Evolutionary conservation across 202 grass and related monocot species (phyloP).

Genomic region (Digitaria exilis): DNA sequence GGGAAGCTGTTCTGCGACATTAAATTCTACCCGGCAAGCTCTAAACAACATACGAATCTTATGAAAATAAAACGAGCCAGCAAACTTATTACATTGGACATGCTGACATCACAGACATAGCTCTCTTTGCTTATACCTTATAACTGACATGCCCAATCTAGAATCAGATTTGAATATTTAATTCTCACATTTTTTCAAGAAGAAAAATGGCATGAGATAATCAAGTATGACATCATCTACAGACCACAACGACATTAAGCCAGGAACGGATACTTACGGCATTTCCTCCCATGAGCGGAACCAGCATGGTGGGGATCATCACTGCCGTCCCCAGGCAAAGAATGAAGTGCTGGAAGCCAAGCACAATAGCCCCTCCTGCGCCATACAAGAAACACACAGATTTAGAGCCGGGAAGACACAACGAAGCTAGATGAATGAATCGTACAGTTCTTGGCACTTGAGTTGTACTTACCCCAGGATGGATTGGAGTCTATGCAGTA

Average conservation of each 20-base stretch:
- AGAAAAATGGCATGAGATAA: background rate
- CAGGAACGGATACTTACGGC: constrained; percentile 68
- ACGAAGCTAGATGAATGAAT: constrained; percentile 6
- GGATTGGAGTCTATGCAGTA: constrained; percentile 95
- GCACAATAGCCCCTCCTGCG: constrained; percentile 65
- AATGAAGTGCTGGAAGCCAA: constrained; percentile 90
- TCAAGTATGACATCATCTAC: background rate
- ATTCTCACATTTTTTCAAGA: background rate
- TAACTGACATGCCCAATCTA: background rate
- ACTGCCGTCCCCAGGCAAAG: constrained; percentile 67
- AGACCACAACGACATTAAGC: background rate
- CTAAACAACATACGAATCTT: background rate
- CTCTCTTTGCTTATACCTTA: background rate
- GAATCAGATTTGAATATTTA: background rate
- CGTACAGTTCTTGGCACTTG: constrained; percentile 8
- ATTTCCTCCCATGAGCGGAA: constrained; percentile 84
- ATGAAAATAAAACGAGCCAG: background rate
- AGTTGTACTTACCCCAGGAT: constrained; percentile 66
- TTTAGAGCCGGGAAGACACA: background rate
- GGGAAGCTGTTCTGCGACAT: background rate
- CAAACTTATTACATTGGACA: background rate
- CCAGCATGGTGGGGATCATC: constrained; percentile 80
- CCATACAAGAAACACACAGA: background rate
- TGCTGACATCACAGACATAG: background rate
- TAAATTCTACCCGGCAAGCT: background rate